Evolutionary conservation across 2,329 filamentous ascomycete genomes (phyloP), one percentile per base, ranked within the genome.

Genomic region (Colletotrichum sp.): DNA sequence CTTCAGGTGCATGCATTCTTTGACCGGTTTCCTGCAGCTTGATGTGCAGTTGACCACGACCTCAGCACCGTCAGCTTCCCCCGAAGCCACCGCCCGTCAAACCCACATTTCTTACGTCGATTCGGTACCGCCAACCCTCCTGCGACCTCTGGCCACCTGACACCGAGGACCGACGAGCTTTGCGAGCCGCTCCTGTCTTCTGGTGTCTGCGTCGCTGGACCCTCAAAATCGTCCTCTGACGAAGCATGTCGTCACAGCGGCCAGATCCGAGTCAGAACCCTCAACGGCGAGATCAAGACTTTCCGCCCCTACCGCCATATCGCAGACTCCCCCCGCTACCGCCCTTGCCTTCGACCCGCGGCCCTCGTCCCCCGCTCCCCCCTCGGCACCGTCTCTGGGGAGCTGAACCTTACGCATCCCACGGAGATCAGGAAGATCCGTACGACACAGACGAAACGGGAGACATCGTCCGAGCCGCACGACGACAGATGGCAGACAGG

Each of bases 311-410:
- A 49, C 69, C 72, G 26, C 81, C 84, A 28, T 77, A 79, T 30
- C 79, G 82, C 30, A 78, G 82, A 72, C 78, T 85, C 6, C 82
- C 84, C 15, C 80, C 83, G 30, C 79, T 85, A 26, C 82, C 83
- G 24, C 49, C 65, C 28, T 55, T 74, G 21, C 55, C 69, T 36
- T 21, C 68, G 30, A 55, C 62, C 64, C 72, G 67, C 44, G 62
- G 39, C 24, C 62, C 32, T 55, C 44, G 68, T 34, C 73, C 68
- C 57, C 69, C 63, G 24, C 65, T 24, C 39, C 39, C 68, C 66
- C 59, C 64, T n/a, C 72, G 72, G 57, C 68, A 44, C 12, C 44
- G 36, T 18, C 73, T 65, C 10, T 72, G 73, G 73, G 72, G 72
- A 67, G 66, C 65, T 21, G 67, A 72, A 24, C 57, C 55, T 28